These are phyloP conservation scores for Lentinula novae-zelandiae DNA, from an alignment of 1,284 basidiomycete species.

Conservation along the genomic window DNA sequence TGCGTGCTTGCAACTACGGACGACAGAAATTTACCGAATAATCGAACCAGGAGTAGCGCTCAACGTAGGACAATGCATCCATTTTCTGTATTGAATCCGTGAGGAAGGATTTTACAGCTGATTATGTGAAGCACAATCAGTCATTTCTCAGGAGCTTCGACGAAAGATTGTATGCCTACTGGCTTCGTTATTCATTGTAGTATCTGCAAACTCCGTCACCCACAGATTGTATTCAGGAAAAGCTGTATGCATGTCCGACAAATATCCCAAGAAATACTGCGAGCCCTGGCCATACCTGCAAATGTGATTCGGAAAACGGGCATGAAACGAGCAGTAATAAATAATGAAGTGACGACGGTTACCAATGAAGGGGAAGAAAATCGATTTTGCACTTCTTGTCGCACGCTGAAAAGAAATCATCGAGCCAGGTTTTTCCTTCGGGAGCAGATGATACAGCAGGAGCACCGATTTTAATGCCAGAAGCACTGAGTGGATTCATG, in stretches of 20 bases:
- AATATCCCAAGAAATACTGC: slow-evolving; percentile 8
- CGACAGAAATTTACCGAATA: background rate
- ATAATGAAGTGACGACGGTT: background rate
- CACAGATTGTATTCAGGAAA: slow-evolving; percentile 6
- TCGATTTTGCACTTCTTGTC: slow-evolving; percentile 9
- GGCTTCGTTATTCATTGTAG: slow-evolving; percentile 3
- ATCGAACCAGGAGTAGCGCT: slow-evolving; percentile 12
- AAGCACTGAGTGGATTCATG: slow-evolving; percentile 8
- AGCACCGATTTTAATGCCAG: slow-evolving; percentile 11
- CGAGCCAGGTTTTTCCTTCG: slow-evolving; percentile 8
- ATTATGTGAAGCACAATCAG: background rate
- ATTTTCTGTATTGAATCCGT: background rate
- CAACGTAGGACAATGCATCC: slow-evolving; percentile 5
- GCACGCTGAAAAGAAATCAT: slow-evolving; percentile 11
- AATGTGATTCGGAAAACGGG: no score
- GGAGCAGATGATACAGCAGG: slow-evolving; percentile 12
- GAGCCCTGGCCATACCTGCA: slow-evolving; percentile 14
- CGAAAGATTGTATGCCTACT: background rate
- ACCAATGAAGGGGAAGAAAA: slow-evolving; percentile 14
- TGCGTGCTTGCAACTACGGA: background rate
- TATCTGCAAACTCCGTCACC: slow-evolving; percentile 14
- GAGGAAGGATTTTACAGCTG: slow-evolving; percentile 8
- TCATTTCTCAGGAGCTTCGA: no score
- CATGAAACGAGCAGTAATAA: background rate
- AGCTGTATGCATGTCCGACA: slow-evolving; percentile 1